Evolutionary conservation across 495 filamentous ascomycete species (phyloP), one percentile per base, ranked within the genome.

Genomic region (Parachaetomium inaequale): DNA sequence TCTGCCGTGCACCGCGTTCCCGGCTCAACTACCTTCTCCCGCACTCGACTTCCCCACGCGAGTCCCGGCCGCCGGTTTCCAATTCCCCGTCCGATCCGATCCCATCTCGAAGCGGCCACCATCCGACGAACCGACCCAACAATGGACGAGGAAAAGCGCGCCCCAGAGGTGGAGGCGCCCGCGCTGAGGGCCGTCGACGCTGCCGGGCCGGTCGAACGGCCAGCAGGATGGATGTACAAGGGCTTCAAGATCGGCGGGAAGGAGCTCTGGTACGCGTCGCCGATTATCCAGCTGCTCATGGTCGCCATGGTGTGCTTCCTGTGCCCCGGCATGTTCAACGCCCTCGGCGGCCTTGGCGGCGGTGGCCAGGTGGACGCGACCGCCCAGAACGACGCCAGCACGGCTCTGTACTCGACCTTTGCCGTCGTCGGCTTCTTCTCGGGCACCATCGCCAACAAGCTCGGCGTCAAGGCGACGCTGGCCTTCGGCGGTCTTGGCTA

Each of bases 271-370:
- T 92, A 87, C 76, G 89, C 90, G 54, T 91, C 88, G 28, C 90
- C 90, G 4, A 84, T 86, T 66, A 73, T 83, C 38, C 90, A 93
- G 74, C 78, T 93, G 43, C 62, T 89, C 31, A 78, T 95, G 75
- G 87, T 93, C 46, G 84, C 90, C 21, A 82, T 93, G 64, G 90
- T 94, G 57, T 96, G 91, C 75, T 96, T 96, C 81, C 77, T 96
- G 62, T 95, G 91, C 70, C 91, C 91, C 6, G 91, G 90, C 71
- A 90, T 88, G 79, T 93, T 85, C 80, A 96, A 93, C 72, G 90
- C 90, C 23, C 76, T 93, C 36, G 78, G 73, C 53, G 89, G 89
- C 65, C 79, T 94, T 28, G 91, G 91, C 66, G 91, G 85, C 54
- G 88, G 79, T 75, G 91, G 91, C 38, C 85, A 85, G 72, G 68